These are phyloP conservation scores for Phytophthora idaei DNA, from an alignment of 352 stramenopile genomes.

Conservation along the genomic window DNA sequence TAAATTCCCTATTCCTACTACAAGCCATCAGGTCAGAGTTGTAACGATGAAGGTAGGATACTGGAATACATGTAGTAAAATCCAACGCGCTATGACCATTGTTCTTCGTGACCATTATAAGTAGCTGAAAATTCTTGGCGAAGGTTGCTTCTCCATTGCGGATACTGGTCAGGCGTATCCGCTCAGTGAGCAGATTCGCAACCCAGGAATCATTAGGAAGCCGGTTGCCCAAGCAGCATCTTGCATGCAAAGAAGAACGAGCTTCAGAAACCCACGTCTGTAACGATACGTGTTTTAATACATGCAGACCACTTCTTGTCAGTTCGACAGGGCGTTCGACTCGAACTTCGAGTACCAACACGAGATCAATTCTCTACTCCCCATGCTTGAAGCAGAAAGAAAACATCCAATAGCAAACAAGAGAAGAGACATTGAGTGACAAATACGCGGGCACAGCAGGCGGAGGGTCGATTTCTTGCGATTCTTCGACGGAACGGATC, in stretches of 20 bases:
- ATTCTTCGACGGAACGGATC: background rate
- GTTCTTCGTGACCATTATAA: no score
- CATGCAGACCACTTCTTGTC: background rate
- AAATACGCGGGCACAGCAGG: background rate
- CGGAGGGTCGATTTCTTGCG: background rate
- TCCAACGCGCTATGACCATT: no score
- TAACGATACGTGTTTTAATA: background rate
- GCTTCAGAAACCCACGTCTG: background rate
- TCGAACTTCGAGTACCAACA: background rate
- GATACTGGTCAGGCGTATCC: no score
- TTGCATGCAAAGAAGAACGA: background rate
- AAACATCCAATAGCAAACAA: slow-evolving; percentile 1
- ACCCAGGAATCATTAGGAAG: slow-evolving; percentile 2
- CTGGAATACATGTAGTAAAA: no score
- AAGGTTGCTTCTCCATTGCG: background rate
- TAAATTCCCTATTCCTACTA: no score
- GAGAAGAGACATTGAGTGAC: slow-evolving; percentile 1
- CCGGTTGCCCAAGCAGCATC: slow-evolving; percentile 3
- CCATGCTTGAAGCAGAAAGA: slow-evolving; percentile 6
- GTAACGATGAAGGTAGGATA: no score
- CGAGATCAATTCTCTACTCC: background rate
- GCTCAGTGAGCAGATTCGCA: background rate
- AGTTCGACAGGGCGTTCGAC: background rate
- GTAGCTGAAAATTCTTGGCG: no score
- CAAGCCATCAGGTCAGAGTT: no score